A percentile compares a stretch with the other conserved stretches of the same genome.
Conservation (phyloP, 1,284 basidiomycete genomes). For the Apiotrichum akiyoshidainum region DNA sequence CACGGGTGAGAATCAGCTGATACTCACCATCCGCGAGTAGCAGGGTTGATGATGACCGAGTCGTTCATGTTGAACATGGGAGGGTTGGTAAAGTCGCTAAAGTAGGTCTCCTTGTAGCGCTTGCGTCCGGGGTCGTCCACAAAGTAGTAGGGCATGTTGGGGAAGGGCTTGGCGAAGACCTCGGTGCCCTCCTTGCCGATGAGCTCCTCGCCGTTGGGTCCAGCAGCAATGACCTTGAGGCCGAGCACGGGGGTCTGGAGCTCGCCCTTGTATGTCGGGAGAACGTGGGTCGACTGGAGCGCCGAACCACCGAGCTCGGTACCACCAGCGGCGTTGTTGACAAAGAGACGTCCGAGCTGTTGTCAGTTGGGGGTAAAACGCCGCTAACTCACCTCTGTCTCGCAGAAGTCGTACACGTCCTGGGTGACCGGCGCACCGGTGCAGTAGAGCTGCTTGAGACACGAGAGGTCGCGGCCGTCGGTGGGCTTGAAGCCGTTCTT, state of each 20-base stretch:
- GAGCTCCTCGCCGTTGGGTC: constrained; percentile 13
- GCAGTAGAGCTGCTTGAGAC: constrained; percentile 35
- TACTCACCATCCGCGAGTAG: constrained; percentile 15
- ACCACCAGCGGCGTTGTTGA: constrained; percentile 33
- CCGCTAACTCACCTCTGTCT: constrained; percentile 8
- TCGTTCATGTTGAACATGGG: constrained; percentile 29
- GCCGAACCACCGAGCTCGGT: constrained; percentile 42
- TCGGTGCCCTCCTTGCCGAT: constrained; percentile 34
- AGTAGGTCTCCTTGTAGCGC: constrained; percentile 45
- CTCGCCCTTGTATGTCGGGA: constrained; percentile 39
- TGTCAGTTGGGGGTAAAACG: background rate
- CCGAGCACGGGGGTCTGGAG: constrained; percentile 40
- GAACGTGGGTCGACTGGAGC: constrained; percentile 29
- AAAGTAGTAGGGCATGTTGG: constrained; percentile 40
- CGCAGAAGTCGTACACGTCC: constrained; percentile 28
- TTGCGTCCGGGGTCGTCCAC: constrained; percentile 32
- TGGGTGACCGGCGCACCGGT: constrained; percentile 40
- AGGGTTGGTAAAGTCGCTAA: constrained; percentile 29
- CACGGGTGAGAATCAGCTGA: background rate
- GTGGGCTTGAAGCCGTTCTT: constrained; percentile 19
- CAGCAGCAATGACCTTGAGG: constrained; percentile 33
- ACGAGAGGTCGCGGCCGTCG: constrained; percentile 23
- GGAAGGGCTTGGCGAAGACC: constrained; percentile 40
- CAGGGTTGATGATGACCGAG: constrained; percentile 21
- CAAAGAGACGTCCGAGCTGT: constrained; percentile 28